phyloP scores from a whole-genome alignment of 306 rosid species.

The Vigna reflexopilosa region DNA sequence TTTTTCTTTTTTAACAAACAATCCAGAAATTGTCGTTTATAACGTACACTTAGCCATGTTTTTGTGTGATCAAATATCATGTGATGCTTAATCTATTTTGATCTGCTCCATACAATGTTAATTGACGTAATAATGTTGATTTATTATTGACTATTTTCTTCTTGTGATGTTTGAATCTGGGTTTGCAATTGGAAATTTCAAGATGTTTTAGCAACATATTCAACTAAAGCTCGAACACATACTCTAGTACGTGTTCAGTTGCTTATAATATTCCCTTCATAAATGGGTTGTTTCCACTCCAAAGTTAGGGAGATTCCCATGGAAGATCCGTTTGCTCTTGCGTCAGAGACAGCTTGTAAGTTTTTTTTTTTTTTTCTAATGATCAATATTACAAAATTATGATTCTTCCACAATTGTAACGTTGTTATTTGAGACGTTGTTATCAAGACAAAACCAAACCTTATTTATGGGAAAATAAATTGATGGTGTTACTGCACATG shows the following conservation, averaged over 20 bases:
- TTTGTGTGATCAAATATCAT: neutral
- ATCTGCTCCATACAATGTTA: neutral
- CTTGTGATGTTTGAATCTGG: conserved; percentile 42
- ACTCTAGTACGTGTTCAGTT: conserved; percentile 22
- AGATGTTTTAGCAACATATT: conserved; percentile 49
- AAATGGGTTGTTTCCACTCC: conserved; percentile 88
- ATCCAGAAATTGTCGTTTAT: neutral
- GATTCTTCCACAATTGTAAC: neutral
- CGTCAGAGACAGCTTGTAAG: conserved; percentile 91
- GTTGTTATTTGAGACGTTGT: neutral
- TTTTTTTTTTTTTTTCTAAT: conserved; percentile 1
- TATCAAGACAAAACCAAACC: too few species aligned
- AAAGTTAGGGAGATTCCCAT: conserved; percentile 52
- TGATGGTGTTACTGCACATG: too few species aligned
- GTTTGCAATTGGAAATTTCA: conserved; percentile 43
- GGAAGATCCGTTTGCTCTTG: conserved; percentile 68
- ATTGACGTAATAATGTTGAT: neutral
- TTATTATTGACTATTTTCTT: conserved; percentile 37
- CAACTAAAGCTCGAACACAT: conserved; percentile 45
- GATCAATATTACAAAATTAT: neutral
- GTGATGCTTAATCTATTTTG: neutral
- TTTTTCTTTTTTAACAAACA: neutral
- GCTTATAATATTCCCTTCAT: conserved; percentile 40
- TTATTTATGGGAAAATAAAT: too few species aligned
- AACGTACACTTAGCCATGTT: neutral